These are phyloP conservation scores for Pythium pyrilobum DNA, from an alignment of 352 stramenopile species.

Conservation along the genomic window DNA sequence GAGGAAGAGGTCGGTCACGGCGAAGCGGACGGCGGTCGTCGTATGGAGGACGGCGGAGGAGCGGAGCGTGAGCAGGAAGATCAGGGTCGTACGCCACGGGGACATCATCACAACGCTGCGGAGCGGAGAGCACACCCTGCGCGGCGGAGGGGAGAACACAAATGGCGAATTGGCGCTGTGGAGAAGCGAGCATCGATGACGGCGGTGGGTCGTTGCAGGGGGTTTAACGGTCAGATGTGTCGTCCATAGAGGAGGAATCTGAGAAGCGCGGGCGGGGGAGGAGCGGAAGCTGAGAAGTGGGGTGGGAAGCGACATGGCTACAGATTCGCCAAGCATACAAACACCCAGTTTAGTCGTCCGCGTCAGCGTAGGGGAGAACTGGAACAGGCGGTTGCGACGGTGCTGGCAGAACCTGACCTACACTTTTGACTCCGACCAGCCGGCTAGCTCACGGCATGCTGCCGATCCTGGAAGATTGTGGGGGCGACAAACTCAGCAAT, in stretches of 20 bases:
- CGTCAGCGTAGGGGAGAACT: background rate
- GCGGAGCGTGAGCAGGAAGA: background rate
- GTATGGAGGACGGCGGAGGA: background rate
- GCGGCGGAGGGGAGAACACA: too few species aligned
- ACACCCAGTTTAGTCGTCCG: background rate
- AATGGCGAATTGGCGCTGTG: too few species aligned
- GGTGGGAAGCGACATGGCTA: background rate
- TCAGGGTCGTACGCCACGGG: too few species aligned
- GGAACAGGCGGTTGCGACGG: background rate
- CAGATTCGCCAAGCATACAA: slow-evolving; percentile 5
- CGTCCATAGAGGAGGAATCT: too few species aligned
- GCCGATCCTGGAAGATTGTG: too few species aligned
- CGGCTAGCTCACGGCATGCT: background rate
- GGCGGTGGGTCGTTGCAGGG: too few species aligned
- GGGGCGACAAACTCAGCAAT: too few species aligned
- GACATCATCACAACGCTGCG: too few species aligned
- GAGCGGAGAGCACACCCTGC: too few species aligned
- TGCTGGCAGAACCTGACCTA: too few species aligned
- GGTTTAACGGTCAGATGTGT: too few species aligned
- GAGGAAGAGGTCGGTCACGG: slow-evolving; percentile 12
- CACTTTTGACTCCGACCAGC: background rate
- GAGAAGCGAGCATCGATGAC: too few species aligned
- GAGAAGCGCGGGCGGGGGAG: background rate
- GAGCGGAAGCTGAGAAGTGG: background rate
- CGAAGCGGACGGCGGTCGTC: background rate